Evolutionary conservation across 23 red algal species (phyloP).

Genomic region (Chondrus crispus): DNA sequence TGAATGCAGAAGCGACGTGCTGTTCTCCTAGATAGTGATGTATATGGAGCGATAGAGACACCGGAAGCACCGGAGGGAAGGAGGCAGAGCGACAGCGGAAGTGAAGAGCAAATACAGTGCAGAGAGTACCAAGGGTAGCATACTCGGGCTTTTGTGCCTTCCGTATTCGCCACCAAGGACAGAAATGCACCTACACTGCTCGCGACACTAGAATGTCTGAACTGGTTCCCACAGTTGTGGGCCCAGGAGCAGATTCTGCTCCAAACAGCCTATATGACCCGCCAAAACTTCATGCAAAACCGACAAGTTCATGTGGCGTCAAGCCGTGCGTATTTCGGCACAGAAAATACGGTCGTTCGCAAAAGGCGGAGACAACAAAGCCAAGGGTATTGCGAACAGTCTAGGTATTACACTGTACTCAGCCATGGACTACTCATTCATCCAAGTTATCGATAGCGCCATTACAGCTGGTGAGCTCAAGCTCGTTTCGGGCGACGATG

Average conservation of each 20-base stretch:
- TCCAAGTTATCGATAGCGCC: neutral
- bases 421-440: neutral
- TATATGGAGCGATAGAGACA: too few species aligned
- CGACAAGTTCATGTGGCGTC: neutral
- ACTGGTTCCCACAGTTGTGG: neutral
- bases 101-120: too few species aligned
- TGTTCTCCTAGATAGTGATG: too few species aligned
- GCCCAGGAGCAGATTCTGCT: neutral
- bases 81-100: too few species aligned
- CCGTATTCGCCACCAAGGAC: too few species aligned
- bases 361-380: neutral
- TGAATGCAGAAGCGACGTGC: too few species aligned
- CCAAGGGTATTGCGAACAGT: neutral
- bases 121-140: too few species aligned
- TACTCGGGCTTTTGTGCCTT: too few species aligned
- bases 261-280: neutral
- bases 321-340: neutral
- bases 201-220: too few species aligned
- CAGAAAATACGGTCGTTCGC: neutral
- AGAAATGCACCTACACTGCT: too few species aligned
- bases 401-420: neutral
- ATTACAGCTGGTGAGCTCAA: constrained; percentile 5
- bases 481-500: too few species aligned
- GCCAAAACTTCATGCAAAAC: neutral
- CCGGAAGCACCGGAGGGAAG: too few species aligned